phyloP scores from a whole-genome alignment of 2,329 filamentous ascomycete species.

The Colletotrichum sidae region DNA sequence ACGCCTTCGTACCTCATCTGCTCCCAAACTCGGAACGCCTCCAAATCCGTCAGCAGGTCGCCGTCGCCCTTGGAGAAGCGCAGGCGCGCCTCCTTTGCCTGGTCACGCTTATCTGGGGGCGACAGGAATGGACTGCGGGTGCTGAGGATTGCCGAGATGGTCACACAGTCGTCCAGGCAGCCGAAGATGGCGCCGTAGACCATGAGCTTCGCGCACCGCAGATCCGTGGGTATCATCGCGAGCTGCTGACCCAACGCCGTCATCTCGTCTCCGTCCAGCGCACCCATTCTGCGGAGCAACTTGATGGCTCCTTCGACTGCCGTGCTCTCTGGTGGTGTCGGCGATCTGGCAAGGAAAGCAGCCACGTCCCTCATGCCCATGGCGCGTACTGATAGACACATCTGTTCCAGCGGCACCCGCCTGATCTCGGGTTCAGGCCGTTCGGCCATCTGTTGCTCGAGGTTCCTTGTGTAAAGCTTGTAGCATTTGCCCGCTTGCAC shows the following conservation, averaged over 20 bases:
- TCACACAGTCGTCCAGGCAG: slow-evolving; percentile 88
- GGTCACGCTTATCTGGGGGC: slow-evolving; percentile 84
- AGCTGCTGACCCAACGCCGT: slow-evolving; percentile 93
- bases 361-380: slow-evolving; percentile 91
- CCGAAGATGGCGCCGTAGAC: slow-evolving; percentile 95
- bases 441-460: slow-evolving; percentile 87
- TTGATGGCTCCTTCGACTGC: slow-evolving; percentile 89
- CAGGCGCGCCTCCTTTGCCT: slow-evolving; percentile 80
- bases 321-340: slow-evolving; percentile 86
- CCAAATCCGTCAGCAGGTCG: slow-evolving; percentile 88
- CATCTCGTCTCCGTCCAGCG: slow-evolving; percentile 85
- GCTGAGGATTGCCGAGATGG: slow-evolving; percentile 92
- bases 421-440: slow-evolving; percentile 94
- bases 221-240: slow-evolving; percentile 93
- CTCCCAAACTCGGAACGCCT: slow-evolving; percentile 86
- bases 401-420: slow-evolving; percentile 90
- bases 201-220: slow-evolving; percentile 93
- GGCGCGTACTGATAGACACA: slow-evolving; percentile 92
- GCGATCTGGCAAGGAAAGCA: slow-evolving; percentile 83
- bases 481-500: slow-evolving; percentile 93
- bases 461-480: slow-evolving; percentile 90
- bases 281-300: slow-evolving; percentile 86
- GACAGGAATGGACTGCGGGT: slow-evolving; percentile 88
- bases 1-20: slow-evolving; percentile 69
- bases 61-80: slow-evolving; percentile 83